Evolutionary conservation across 345 rosid species (phyloP).

Genomic region (Syzygium aqueum): DNA sequence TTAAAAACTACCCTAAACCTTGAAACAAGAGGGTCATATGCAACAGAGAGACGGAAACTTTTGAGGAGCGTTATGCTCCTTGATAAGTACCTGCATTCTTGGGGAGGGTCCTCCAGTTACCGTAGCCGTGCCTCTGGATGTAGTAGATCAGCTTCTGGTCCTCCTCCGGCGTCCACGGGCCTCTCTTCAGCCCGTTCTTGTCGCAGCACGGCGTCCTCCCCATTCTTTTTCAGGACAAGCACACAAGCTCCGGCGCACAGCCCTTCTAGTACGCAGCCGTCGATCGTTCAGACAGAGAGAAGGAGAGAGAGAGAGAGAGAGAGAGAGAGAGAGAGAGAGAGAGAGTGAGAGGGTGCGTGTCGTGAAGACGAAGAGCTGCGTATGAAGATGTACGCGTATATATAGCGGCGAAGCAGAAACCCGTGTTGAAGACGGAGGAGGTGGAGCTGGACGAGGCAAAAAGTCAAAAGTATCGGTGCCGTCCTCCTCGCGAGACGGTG

Average conservation of each 20-base stretch:
- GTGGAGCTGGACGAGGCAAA: background rate
- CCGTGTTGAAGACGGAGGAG: constrained; percentile 23
- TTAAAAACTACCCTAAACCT: background rate
- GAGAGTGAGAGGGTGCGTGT: background rate
- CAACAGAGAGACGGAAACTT: background rate
- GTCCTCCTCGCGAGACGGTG: constrained; percentile 35
- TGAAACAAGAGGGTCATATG: background rate
- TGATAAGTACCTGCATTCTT: constrained; percentile 62
- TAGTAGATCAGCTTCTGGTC: constrained; percentile 62
- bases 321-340: background rate
- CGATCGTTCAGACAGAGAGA: background rate
- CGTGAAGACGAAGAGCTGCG: background rate
- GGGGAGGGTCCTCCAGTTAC: constrained; percentile 94
- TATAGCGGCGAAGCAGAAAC: constrained; percentile 6
- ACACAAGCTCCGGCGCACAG: background rate
- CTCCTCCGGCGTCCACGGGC: constrained; percentile 93
- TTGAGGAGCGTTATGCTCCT: background rate
- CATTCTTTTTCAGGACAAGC: constrained; percentile 22
- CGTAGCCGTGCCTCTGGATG: constrained; percentile 69
- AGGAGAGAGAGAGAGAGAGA: background rate
- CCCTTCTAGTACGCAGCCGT: background rate
- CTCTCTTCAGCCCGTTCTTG: constrained; percentile 76
- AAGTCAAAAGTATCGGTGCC: constrained; percentile 89
- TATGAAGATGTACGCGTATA: background rate
- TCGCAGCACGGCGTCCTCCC: constrained; percentile 86